Conservation (phyloP, 1,139 yeast species). For the Sugiyamaella castrensis region DNA sequence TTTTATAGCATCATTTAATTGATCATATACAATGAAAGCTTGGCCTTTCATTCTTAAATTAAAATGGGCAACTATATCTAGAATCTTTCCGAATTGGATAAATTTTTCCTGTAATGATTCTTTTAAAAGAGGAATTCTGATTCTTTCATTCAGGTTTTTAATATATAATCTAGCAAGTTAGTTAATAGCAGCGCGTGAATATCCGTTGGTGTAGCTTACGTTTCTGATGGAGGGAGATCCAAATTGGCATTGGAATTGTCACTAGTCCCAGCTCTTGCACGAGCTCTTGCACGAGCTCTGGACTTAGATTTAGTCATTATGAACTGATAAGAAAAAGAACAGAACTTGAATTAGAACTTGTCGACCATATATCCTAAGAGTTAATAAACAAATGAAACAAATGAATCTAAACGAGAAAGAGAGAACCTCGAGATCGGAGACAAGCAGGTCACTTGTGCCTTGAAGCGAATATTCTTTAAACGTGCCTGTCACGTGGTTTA, state of each 20-base stretch:
- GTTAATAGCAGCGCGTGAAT: no score
- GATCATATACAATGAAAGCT: slow-evolving; percentile 71
- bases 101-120: slow-evolving; percentile 45
- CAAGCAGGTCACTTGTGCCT: no score
- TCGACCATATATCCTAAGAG: no score
- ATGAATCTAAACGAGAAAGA: no score
- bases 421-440: no score
- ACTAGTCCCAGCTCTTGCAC: neutral
- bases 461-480: no score
- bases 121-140: slow-evolving; percentile 53
- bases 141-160: slow-evolving; percentile 69
- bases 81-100: slow-evolving; percentile 48
- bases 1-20: slow-evolving; percentile 43
- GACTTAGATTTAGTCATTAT: slow-evolving; percentile 2
- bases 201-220: no score
- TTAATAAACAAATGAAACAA: no score
- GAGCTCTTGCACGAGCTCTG: neutral
- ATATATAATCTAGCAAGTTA: slow-evolving; percentile 44
- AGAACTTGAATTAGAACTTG: no score
- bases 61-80: slow-evolving; percentile 57
- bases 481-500: no score
- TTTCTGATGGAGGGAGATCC: slow-evolving; percentile 18
- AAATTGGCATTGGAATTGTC: neutral
- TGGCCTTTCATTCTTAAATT: slow-evolving; percentile 74
- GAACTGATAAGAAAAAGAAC: no score